Evolutionary conservation across 139 green algal species (phyloP), one percentile per base, ranked within the genome.

Genomic region (Tetradesmus lagerheimii): DNA sequence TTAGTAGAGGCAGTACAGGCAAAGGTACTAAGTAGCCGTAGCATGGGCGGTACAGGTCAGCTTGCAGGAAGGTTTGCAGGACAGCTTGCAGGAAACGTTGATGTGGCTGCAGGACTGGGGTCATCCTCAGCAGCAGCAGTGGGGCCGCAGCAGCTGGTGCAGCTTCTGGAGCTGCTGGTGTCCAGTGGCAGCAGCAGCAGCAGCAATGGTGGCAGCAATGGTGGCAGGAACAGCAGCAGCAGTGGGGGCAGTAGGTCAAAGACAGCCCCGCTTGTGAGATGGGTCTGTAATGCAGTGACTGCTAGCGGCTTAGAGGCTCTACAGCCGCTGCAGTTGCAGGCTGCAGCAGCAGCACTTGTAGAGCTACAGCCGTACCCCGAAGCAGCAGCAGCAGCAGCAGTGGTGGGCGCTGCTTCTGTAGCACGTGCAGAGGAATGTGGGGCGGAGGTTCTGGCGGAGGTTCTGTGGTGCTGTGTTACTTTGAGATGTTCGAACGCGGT

Each of bases 391-490:
- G 80, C 80, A 62, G 39, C 39, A 27, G 38, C 78, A 38, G 78
- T 74, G 11, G 45, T 74, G 11, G 45, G 80, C 37, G 80, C 45
- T 45, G 80, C 47, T 45, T 45, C 80, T 18, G 39, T 38, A 39
- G 80, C 80, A 11, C 62, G 80, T 35, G 38, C 78, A 35, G 38
- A 35, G 23, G 78, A 84, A 39, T 84, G 78, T 66, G 78, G 78
- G 23, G 39, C 78, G 47, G 78, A 62, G 38, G 78, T 84, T 84
- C 11, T 84, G 38, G n/a, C 25, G 16, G 78, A 84, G 78, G 78
- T 84, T 37, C 39, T 84, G 39, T 84, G 78, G 78, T 35, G 78
- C 0, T 66, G 78, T 84, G 78, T 84, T 35, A 84, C n/a, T 39
- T 37, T 84, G 39, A 39, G 78, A 4, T 62, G 78, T 84, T 35